Base-by-base conservation (phyloP, 495 filamentous ascomycete genomes). In the Parmelia sp. region DNA sequence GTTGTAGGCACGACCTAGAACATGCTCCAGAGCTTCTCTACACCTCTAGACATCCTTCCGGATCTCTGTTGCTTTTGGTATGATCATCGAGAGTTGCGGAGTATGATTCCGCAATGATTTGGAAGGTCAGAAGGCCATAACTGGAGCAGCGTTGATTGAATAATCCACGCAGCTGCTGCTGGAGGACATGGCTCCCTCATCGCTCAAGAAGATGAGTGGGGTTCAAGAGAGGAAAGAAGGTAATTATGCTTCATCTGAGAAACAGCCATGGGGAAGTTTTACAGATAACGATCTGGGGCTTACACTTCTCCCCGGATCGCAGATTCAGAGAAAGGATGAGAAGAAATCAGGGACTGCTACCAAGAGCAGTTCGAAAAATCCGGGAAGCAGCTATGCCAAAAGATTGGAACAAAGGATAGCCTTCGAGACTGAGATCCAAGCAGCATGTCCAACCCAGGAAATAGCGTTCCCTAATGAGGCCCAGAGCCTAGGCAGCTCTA, bases 221-320 rank as follows among this genome's bases (percentile, higher is more conserved):
- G 70, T 61, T 64, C 64, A 65, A 69, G 70, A 59, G 66, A 29
- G 27, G 23, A 51, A 58, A 63, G 75, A 77, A 78, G 76, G 76
- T 77, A 78, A 69, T 72, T 72, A 73, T 74, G 72, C 74, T 72
- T 77, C 72, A 70, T 69, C 61, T 62, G 61, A 63, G 44, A 63
- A 42, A 51, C 40, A 57, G 29, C 51, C 65, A 65, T 47, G 21
- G 56, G 56, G 19, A 25, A 70, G 63, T 53, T 71, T 70, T 63
- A 72, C 58, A 71, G 49, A n/a, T 58, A 14, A 70, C 72, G 72
- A 78, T 72, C 74, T 75, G 74, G 76, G 75, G 75, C 76, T 78
- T 78, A 78, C 76, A 78, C 74, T 71, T 73, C 62, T 70, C 74
- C 75, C 75, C 68, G 71, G 73, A 66, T 74, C 72, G 51, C 73